Percentiles rank a stretch among this genome's conserved stretches.
Evolutionary conservation across 306 rosid species (phyloP).

Genomic region (Echinosophora koreensis): DNA sequence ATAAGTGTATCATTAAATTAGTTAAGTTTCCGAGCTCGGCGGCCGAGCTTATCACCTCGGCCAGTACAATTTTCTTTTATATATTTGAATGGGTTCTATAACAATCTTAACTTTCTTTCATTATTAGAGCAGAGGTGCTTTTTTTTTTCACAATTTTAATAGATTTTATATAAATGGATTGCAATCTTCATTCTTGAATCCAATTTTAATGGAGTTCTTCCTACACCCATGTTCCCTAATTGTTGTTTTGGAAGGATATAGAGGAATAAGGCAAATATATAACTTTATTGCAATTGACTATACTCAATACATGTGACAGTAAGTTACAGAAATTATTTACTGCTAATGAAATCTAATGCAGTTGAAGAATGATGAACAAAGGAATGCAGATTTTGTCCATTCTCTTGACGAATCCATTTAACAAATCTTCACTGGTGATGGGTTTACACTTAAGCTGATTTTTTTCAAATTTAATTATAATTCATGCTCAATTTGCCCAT

Average conservation of each 20-base stretch:
- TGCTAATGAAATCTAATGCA: too few relatives aligned
- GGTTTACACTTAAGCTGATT: neutral
- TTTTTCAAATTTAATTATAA: neutral
- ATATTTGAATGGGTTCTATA: too few relatives aligned
- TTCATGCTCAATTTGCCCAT: neutral
- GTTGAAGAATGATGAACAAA: neutral
- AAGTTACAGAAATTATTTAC: constrained; percentile 14
- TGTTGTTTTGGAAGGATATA: constrained; percentile 26
- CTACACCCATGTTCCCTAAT: constrained; percentile 60
- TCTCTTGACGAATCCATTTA: constrained; percentile 8
- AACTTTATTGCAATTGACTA: neutral
- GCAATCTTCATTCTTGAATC: constrained; percentile 64
- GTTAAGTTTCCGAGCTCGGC: too few relatives aligned
- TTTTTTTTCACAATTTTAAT: too few relatives aligned
- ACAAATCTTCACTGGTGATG: neutral
- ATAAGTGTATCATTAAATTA: too few relatives aligned
- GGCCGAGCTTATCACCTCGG: too few relatives aligned
- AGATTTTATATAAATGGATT: too few relatives aligned
- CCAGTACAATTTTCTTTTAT: too few relatives aligned
- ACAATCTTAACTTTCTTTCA: too few relatives aligned
- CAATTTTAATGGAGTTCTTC: constrained; percentile 65
- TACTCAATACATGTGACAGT: neutral
- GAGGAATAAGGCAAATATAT: constrained; percentile 24
- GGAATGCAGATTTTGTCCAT: neutral
- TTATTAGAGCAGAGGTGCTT: too few relatives aligned